A percentile compares a stretch with the other conserved stretches of the same genome.
These are phyloP conservation scores for Antrodiella citrinella DNA, from an alignment of 768 basidiomycete species.

Conservation along the genomic window DNA sequence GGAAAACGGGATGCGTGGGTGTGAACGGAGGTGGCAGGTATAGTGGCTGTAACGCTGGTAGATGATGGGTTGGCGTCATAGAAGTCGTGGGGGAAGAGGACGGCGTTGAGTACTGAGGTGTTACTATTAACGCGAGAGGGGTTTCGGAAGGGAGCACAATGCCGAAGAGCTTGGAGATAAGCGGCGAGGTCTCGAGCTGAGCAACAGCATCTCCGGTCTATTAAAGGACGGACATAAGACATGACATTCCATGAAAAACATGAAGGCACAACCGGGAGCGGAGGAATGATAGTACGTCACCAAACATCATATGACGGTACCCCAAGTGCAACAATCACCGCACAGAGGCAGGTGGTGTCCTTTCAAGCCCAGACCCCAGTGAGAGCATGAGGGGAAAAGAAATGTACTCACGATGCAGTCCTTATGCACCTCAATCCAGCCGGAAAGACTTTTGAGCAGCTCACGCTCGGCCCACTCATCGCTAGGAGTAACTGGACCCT, in stretches of 20 bases:
- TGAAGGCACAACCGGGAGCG: constrained; percentile 3
- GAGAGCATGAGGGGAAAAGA: neutral
- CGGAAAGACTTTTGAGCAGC: constrained; percentile 54
- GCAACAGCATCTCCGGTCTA: constrained; percentile 21
- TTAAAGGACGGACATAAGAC: neutral
- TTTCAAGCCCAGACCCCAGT: neutral
- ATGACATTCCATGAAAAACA: neutral
- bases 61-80: constrained; percentile 17
- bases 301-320: constrained; percentile 12
- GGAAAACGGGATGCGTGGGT: constrained; percentile 64
- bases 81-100: constrained; percentile 8
- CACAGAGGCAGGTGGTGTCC: too few relatives aligned
- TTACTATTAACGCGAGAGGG: constrained; percentile 3
- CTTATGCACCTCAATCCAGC: constrained; percentile 68
- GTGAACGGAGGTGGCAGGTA: constrained; percentile 74
- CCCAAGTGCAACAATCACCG: neutral
- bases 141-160: constrained; percentile 19
- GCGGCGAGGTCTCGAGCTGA: constrained; percentile 20
- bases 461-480: constrained; percentile 75
- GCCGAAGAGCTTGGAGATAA: constrained; percentile 27
- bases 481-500: constrained; percentile 59
- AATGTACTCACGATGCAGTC: constrained; percentile 60
- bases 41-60: constrained; percentile 50
- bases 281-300: constrained; percentile 19
- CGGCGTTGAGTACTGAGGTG: constrained; percentile 2